Conservation (phyloP, 2,329 filamentous ascomycete genomes). For the Zopfia rhizophila region DNA sequence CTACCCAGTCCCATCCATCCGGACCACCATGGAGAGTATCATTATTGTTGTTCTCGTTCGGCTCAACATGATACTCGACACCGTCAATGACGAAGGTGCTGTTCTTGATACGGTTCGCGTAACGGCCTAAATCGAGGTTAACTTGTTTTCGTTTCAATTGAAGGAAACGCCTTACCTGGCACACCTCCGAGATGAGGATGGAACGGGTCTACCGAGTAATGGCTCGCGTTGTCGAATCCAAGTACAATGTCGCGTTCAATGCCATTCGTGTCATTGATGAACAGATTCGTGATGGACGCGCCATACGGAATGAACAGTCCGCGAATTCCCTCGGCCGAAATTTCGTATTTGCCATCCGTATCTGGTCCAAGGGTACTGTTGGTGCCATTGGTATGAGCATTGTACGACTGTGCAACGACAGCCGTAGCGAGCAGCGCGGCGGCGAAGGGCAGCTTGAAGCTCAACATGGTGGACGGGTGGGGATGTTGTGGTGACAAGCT, state of each 20-base stretch:
- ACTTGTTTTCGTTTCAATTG: not conserved
- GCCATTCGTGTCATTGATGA: slow-evolving; percentile 75
- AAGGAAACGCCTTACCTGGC: slow-evolving; percentile 60
- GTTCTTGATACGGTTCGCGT: slow-evolving; percentile 85
- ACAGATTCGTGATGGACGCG: slow-evolving; percentile 76
- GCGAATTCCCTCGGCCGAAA: slow-evolving; percentile 72
- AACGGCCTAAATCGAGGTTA: slow-evolving; percentile 59
- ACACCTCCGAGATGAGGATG: slow-evolving; percentile 79
- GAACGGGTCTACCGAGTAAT: slow-evolving; percentile 71
- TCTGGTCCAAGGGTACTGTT: slow-evolving; percentile 43
- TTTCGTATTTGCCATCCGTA: slow-evolving; percentile 72
- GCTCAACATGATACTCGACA: slow-evolving; percentile 65
- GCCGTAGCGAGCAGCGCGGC: slow-evolving; percentile 37
- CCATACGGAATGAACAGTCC: slow-evolving; percentile 79
- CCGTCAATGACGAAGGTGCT: slow-evolving; percentile 76
- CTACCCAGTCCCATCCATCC: slow-evolving; percentile 75
- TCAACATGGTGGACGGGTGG: slow-evolving; percentile 21
- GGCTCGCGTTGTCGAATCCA: slow-evolving; percentile 79
- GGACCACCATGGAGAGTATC: slow-evolving; percentile 76
- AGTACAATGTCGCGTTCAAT: slow-evolving; percentile 75
- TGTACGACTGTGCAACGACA: slow-evolving; percentile 38
- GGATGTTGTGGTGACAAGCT: not conserved
- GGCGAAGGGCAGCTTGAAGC: slow-evolving; percentile 30
- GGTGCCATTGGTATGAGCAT: slow-evolving; percentile 8
- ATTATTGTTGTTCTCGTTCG: slow-evolving; percentile 66